Evolutionary conservation across 768 basidiomycete species (phyloP).

Genomic region (Mycena rosella): DNA sequence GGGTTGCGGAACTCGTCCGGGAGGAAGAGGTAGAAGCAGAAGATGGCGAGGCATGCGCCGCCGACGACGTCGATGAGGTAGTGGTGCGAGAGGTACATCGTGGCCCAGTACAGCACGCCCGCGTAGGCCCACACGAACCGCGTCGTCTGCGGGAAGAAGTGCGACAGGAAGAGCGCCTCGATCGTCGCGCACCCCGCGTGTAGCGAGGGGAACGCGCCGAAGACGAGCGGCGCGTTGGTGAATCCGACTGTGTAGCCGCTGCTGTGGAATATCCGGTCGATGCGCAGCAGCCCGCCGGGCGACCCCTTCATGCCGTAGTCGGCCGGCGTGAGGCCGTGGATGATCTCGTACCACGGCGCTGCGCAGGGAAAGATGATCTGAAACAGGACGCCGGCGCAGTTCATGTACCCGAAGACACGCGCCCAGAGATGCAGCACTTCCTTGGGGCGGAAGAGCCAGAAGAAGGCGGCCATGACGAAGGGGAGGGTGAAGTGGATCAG

Average conservation of each 20-base stretch:
- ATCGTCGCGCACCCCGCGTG: constrained; percentile 93
- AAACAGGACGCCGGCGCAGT: constrained; percentile 86
- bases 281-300: constrained; percentile 91
- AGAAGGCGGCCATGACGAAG: constrained; percentile 84
- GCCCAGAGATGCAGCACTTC: constrained; percentile 88
- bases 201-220: constrained; percentile 96
- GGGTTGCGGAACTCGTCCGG: constrained; percentile 81
- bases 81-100: constrained; percentile 99
- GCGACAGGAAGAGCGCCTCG: constrained; percentile 92
- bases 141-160: constrained; percentile 89
- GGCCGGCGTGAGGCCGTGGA: constrained; percentile 95
- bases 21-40: constrained; percentile 89
- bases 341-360: constrained; percentile 98
- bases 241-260: constrained; percentile 85
- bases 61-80: constrained; percentile 98
- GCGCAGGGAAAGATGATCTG: constrained; percentile 94
- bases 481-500: constrained; percentile 91
- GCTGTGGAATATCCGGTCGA: constrained; percentile 87
- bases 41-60: constrained; percentile 90
- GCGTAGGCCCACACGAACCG: constrained; percentile 86
- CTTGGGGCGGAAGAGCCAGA: constrained; percentile 92
- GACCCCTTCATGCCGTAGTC: constrained; percentile 94
- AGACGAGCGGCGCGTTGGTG: constrained; percentile 90
- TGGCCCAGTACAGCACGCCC: constrained; percentile 93
- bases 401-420: constrained; percentile 93